Percentiles rank a stretch among this genome's conserved stretches.
Conservation (phyloP, 768 basidiomycete genomes). For the Pleurotus citrinopileatus region DNA sequence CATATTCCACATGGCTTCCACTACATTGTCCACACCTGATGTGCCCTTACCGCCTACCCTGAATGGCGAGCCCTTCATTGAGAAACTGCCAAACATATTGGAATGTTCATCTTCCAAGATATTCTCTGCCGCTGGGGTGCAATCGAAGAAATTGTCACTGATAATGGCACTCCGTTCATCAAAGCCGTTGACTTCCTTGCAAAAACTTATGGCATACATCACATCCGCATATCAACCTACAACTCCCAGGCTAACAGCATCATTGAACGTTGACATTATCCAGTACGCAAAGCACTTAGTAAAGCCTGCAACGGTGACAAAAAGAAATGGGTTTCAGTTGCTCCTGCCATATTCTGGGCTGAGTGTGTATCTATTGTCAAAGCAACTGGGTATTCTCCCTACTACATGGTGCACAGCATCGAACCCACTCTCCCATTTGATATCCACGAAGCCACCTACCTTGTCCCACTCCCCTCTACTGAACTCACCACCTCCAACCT, state of each 20-base stretch:
- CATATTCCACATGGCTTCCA: constrained; percentile 20
- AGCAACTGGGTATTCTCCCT: constrained; percentile 30
- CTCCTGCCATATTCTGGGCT: constrained; percentile 27
- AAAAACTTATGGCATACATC: constrained; percentile 17
- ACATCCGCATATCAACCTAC: constrained; percentile 29
- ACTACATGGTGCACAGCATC: constrained; percentile 28
- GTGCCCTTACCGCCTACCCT: constrained; percentile 19
- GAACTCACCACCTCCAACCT: constrained; percentile 13
- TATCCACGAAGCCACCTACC: constrained; percentile 19
- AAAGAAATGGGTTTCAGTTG: constrained; percentile 28
- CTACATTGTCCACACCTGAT: constrained; percentile 22
- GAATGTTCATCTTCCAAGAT: constrained; percentile 23
- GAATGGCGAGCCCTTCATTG: constrained; percentile 18
- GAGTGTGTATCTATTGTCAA: constrained; percentile 27
- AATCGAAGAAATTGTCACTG: constrained; percentile 29
- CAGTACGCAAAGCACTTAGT: constrained; percentile 24
- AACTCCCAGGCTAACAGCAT: constrained; percentile 32
- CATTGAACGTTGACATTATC: constrained; percentile 18
- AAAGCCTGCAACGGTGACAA: constrained; percentile 28
- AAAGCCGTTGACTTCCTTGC: background rate
- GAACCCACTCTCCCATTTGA: constrained; percentile 32
- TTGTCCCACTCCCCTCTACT: constrained; percentile 4
- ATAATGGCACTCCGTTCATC: constrained; percentile 25
- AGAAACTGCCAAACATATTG: constrained; percentile 20
- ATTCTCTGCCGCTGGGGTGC: constrained; percentile 25